Base-by-base conservation (phyloP, 2,329 filamentous ascomycete genomes). In the Colletotrichum limetticola region DNA sequence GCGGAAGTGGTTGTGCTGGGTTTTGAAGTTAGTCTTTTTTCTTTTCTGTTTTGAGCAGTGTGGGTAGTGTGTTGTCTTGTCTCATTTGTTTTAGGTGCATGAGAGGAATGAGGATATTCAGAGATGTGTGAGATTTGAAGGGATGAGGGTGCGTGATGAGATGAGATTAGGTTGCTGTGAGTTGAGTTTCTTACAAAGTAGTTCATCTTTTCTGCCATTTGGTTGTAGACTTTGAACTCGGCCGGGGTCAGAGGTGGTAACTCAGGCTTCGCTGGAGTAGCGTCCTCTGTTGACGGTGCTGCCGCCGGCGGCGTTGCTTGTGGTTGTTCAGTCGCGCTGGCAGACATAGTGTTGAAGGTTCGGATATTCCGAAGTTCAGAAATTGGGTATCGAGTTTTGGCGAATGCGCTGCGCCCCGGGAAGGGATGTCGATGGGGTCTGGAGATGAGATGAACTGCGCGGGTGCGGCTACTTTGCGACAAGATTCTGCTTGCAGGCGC, bases 1-100 rank as follows among this genome's bases (percentile, higher is more conserved):
- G 28, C 93, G 92, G 86, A 97, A 97, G 83, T 93, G 89, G 77
- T 91, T 90, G 84, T 97, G 94, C 91, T 94, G 76, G 16, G 60
- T 4, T 37, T n/a, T 4, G 32, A 19, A 16, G 74, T 77, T 53
- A 72, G 70, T 76, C 60, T 76, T 12, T 14, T 22, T 24, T 30
- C 28, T 19, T 42, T 42, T 26, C 9, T 37, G 5, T 19, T 24
- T 55, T 12, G 37, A 7, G 22, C 14, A 30, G 6, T 46, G n/a
- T 22, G 52, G 4, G 1, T 1, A 4, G 16, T 3, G 12, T 56
- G 3, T 28, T 16, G 12, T 16, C 32, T 11, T 11, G 22, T 24
- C 35, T 61, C 8, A 3, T 19, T 26, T 2, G 14, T 5, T n/a
- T 3, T 28, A 24, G 60, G 16, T 12, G 11, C 3, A 5, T n/a